Conservation (phyloP, 495 filamentous ascomycete genomes). For the Penicillium tannophilum region DNA sequence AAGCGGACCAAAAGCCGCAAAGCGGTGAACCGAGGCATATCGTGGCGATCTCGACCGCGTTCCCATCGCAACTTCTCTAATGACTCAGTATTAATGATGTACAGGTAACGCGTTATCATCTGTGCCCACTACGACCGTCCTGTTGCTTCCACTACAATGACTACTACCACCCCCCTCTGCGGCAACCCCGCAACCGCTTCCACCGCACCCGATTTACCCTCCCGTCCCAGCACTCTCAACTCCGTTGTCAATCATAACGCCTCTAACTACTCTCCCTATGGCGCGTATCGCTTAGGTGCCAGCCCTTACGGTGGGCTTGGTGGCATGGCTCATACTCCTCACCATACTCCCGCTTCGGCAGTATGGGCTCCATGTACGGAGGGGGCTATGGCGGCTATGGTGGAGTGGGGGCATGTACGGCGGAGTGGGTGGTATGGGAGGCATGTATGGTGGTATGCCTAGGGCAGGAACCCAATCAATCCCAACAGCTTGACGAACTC, state of each 20-base stretch:
- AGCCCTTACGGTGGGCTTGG: constrained; percentile 53
- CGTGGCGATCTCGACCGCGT: constrained; percentile 7
- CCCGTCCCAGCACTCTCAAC: constrained; percentile 73
- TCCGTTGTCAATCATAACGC: constrained; percentile 81
- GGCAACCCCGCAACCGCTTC: constrained; percentile 48
- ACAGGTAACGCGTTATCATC: constrained; percentile 43
- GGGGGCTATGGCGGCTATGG: constrained; percentile 59
- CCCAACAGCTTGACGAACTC: constrained; percentile 88
- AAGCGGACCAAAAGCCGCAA: constrained; percentile 1
- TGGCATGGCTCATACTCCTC: constrained; percentile 53
- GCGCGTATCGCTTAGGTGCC: constrained; percentile 59
- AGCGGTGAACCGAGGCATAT: constrained; percentile 10
- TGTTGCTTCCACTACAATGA: constrained; percentile 41
- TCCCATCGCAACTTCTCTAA: constrained; percentile 12
- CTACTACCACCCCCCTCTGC: constrained; percentile 42
- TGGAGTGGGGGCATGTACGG: constrained; percentile 56
- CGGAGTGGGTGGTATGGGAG: constrained; percentile 45
- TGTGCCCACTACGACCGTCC: constrained; percentile 37
- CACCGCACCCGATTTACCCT: constrained; percentile 72
- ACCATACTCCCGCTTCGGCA: constrained; percentile 68
- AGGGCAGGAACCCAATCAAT: constrained; percentile 80
- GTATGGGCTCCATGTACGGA: constrained; percentile 59
- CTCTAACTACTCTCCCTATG: constrained; percentile 79
- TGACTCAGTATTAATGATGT: constrained; percentile 4
- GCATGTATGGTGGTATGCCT: constrained; percentile 58